These are phyloP conservation scores for Alloteropsis semialata DNA, from an alignment of 176 grass and related monocot genomes.

Conservation along the genomic window DNA sequence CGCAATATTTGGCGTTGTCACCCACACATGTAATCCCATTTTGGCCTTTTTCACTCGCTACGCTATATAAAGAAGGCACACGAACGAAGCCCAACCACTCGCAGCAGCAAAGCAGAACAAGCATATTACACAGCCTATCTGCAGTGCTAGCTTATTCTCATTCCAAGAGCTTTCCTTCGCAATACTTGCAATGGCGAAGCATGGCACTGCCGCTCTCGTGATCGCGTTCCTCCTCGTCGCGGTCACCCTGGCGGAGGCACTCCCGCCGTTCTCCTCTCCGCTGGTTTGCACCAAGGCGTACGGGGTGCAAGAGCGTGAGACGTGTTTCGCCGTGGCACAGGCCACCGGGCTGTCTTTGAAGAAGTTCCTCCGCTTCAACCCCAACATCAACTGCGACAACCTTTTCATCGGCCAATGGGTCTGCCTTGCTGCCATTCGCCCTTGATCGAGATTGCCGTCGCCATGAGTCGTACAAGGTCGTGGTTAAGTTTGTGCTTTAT, in stretches of 20 bases:
- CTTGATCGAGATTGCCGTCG: not conserved
- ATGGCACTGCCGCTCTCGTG: constrained; percentile 15
- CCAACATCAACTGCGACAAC: constrained; percentile 38
- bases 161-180: not conserved
- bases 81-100: not conserved
- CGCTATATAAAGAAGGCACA: not conserved
- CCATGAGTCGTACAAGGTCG: no score
- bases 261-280: not conserved
- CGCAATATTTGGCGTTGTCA: not conserved
- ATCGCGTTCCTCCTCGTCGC: constrained; percentile 30
- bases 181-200: constrained; percentile 36
- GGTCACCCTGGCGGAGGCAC: not conserved
- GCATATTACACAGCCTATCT: not conserved
- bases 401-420: constrained; percentile 51
- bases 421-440: constrained; percentile 1
- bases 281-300: constrained; percentile 27
- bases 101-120: not conserved
- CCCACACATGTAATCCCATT: not conserved
- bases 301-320: constrained; percentile 23
- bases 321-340: constrained; percentile 23
- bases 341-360: not conserved
- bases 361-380: constrained; percentile 39
- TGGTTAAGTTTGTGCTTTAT: not conserved
- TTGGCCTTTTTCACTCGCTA: not conserved
- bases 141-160: no score